Evolutionary conservation across 371 early-diverging fungal genomes (phyloP), one percentile per base, ranked within the genome.

Genomic region (Actinomortierella wolfii): DNA sequence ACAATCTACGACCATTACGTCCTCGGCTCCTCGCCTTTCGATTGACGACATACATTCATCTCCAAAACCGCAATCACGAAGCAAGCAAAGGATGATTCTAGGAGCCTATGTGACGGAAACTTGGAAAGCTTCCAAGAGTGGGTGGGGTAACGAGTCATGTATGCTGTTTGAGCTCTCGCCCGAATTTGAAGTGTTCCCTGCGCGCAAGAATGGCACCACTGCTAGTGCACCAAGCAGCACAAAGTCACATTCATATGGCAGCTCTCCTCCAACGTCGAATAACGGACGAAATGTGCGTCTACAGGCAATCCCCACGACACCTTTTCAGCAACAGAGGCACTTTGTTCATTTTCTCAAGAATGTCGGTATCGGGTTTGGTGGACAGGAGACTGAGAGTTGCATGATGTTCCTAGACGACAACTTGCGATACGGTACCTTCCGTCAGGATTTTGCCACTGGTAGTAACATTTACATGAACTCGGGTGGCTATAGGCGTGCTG

Each of bases 321-420:
- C n/a, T n/a, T n/a, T n/a, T n/a, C 34, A 34, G 11, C 34, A 34
- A 34, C 47, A 28, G 15, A 49, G 74, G 0, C 81, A 81, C 47
- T 81, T 79, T 39, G 64, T 83, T 0, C 82, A 82, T 25, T 88
- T 80, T 52, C 79, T 82, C 56, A 64, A 81, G 34, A 78, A 80
- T 24, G 79, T 79, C 49, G 88, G 88, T 2, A 79, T 88, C 34
- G 88, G 81, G 0, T 82, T 88, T 67, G 88, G 88, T 8, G 81
- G 85, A 1, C 61, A 58, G n/a, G 73, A 54, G 2, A 61, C 73
- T 18, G 66, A 71, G 52, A 65, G 56, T 40, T 71, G 73, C 39
- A 54, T 71, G 59, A 43, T 71, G 1, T 71, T 57, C n/a, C 53
- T 86, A 46, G 76, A 80, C 45, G 82, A 84, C 58, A 79, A 79